Evolutionary conservation across 176 grass and related monocot species (phyloP), one percentile per base, ranked within the genome.

Genomic region (Eremochloa ophiuroides): DNA sequence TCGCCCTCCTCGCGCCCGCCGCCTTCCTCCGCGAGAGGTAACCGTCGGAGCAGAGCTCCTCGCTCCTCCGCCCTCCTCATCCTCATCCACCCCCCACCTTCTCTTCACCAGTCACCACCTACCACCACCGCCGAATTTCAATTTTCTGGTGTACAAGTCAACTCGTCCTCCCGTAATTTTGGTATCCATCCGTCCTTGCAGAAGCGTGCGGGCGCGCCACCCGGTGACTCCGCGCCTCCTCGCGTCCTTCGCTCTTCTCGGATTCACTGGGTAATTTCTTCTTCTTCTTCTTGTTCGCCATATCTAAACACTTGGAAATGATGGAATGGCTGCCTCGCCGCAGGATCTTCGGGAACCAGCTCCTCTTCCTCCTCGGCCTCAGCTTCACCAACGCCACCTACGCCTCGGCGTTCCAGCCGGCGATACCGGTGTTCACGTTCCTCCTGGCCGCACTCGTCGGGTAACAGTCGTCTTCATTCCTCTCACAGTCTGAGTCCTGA

Each of bases 271-370:
- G 95, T 93, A 65, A 75, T 68, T 58, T 25, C 47, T 38, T 50
- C 43, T n/a, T n/a, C n/a, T n/a, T n/a, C n/a, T n/a, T 39, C 41
- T 31, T 26, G 76, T 17, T 59, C 28, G 50, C 68, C 55, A 5
- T 7, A 9, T 7, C 8, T 6, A 44, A 22, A 15, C 8, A 30
- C 4, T 5, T 22, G 1, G 47, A 79, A 15, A 22, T 53, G 9
- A 53, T 22, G 50, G 17, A 53, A 18, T 8, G 17, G 33, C 51
- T 64, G n/a, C 26, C 39, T 46, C 18, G 37, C 42, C 46, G 53
- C 81, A 97, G 94, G 72, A 94, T 98, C 74, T 94, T 93, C 34
- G 92, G 86, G n/a, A 98, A 93, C 82, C 93, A 93, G 84, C 96
- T 98, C 33, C 90, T 98, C 12, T 95, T 95, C 86, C 86, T 98